Percentiles rank a stretch among this genome's conserved stretches.
Evolutionary conservation across 2,329 filamentous ascomycete species (phyloP).

Genomic region (Teratosphaeria pseudoeucalypti): DNA sequence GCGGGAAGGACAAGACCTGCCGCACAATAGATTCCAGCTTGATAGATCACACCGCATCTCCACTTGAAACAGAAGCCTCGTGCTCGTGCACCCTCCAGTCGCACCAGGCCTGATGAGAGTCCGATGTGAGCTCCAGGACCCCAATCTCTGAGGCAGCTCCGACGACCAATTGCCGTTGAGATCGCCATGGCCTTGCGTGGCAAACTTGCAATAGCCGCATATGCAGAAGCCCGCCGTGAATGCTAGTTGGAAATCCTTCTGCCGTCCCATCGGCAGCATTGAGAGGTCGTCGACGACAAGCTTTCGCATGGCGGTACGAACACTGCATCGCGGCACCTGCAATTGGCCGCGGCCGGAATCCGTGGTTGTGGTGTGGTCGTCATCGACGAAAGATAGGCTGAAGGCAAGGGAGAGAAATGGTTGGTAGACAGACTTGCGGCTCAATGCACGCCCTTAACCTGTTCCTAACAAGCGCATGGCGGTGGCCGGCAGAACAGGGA

Average conservation of each 20-base stretch:
- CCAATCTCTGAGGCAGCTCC: not conserved
- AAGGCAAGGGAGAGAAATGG: not conserved
- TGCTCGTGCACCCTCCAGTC: not conserved
- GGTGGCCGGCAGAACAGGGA: not conserved
- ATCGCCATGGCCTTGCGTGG: not conserved
- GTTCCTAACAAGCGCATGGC: not conserved
- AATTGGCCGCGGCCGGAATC: not conserved
- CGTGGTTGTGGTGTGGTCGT: not conserved
- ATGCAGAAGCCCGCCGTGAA: not conserved
- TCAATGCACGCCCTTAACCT: not conserved
- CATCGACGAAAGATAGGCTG: not conserved
- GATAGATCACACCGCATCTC: not conserved
- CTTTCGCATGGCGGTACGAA: not conserved
- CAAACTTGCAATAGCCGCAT: constrained; percentile 6
- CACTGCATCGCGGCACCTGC: not conserved
- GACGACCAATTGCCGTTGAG: not conserved
- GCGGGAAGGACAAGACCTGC: not conserved
- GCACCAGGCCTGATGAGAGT: not conserved
- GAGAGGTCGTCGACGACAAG: not conserved
- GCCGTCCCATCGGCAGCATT: not conserved
- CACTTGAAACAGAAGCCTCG: not conserved
- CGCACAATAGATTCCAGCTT: not conserved
- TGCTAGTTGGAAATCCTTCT: not conserved
- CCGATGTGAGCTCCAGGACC: not conserved
- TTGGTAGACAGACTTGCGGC: not conserved